Evolutionary conservation across 2,329 filamentous ascomycete genomes (phyloP), one percentile per base, ranked within the genome.

Genomic region (Penicillium crustosum): DNA sequence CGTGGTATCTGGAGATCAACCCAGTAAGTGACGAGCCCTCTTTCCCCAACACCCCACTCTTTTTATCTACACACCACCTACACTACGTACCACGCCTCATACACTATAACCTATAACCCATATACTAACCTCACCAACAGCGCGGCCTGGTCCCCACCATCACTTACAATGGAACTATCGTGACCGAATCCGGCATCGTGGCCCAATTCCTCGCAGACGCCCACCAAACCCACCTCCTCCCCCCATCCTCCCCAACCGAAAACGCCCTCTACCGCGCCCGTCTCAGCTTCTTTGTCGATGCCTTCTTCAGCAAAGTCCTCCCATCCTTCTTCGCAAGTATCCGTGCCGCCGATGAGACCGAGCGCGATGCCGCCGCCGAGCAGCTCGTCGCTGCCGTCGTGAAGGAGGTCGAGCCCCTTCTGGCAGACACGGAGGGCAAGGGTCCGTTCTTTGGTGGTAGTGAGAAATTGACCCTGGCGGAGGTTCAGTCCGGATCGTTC

Each of bases 1-100:
- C 83, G 38, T 90, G 87, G 79, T 94, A 93, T 71, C 82, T 94
- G 9, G 79, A 87, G 51, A 77, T 94, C 70, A 93, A 93, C 77
- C 89, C 90, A 2, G 81, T 82, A 75, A 53, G 73, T 57, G 33
- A 19, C 15, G 6, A 15, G 1, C 8, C 10, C 31, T 21, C 53
- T 35, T 25, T 5, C n/a, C n/a, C 13, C 12, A 19, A 9, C 9
- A 23, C 6, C 6, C 29, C n/a, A 27, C 48, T 25, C 5, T 6
- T 15, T 10, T 2, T 38, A 41, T 23, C 10, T n/a, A 42, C 17
- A 35, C n/a, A 9, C 15, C 3, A 23, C 29, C 5, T 35, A 12
- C 35, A 23, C 27, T 33, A 1, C 17, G 31, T 29, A 21, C 21
- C 9, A 12, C 23, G 5, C 17, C 3, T n/a, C 38, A 9, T 41